Evolutionary conservation across 2,329 filamentous ascomycete genomes (phyloP), one percentile per base, ranked within the genome.

Genomic region (Pseudopithomyces chartarum): DNA sequence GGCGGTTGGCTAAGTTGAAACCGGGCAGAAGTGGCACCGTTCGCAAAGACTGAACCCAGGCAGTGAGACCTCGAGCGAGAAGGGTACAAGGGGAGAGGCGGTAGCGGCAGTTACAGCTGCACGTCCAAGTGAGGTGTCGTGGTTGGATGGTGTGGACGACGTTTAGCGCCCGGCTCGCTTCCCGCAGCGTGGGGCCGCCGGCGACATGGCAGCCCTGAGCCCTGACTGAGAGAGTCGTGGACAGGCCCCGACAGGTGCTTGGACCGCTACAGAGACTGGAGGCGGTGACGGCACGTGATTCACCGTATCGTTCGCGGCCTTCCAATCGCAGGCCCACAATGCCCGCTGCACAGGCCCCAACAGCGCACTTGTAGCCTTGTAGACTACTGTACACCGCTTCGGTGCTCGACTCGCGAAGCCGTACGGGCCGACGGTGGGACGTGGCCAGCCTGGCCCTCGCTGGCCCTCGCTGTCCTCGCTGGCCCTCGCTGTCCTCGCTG

Each of bases 1-100:
- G 70, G 72, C 71, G 72, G 69, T 62, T 74, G 69, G 72, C 56
- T 62, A 69, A 63, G 59, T 60, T 74, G 71, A 74, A 75, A 75
- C 73, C 65, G 65, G 67, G 63, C 62, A 60, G 11, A 39, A 23
- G 63, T 59, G 58, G 66, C 65, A 64, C 64, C 61, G 66, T 54
- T 60, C 55, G 58, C 56, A 53, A n/a, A 56, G 20, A 57, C 51
- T 58, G 60, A n/a, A n/a, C n/a, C n/a, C n/a, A n/a, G n/a, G n/a
- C 22, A 42, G 60, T 61, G 57, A 56, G 48, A 56, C 56, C 46
- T 50, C 47, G 43, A 42, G 49, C 29, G 49, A 48, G 36, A 26
- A 42, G 33, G 52, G 51, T n/a, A n/a, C n/a, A n/a, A n/a, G n/a
- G n/a, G n/a, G n/a, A n/a, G 55, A 55, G 46, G 53, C 56, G 62